phyloP scores from a whole-genome alignment of 176 grass and related monocot species.

The Ensete glaucum region DNA sequence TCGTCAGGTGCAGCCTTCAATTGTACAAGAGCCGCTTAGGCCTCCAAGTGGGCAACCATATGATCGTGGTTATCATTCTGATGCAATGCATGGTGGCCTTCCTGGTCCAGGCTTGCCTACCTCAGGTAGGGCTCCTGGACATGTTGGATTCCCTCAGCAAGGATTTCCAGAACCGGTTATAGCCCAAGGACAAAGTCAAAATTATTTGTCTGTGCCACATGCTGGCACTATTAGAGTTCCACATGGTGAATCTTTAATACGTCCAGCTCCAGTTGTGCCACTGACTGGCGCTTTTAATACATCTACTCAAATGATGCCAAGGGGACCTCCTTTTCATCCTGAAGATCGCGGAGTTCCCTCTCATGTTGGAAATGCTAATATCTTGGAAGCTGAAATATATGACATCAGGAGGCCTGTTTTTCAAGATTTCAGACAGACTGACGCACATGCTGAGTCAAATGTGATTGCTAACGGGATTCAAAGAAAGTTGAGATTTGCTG shows the following conservation, averaged over 20 bases:
- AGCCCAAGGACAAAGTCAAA: conserved; percentile 3
- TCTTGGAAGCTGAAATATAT: conserved; percentile 24
- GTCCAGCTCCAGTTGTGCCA: not conserved
- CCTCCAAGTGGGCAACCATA: not conserved
- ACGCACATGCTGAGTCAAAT: conserved; percentile 29
- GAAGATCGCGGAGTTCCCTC: conserved; percentile 33
- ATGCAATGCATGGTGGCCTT: conserved; percentile 1
- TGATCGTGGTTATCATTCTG: not conserved
- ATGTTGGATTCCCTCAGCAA: conserved; percentile 14
- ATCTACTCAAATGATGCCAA: conserved; percentile 40
- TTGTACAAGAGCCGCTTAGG: not conserved
- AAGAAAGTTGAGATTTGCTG: conserved; percentile 22
- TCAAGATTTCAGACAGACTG: conserved; percentile 21
- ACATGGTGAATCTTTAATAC: not conserved
- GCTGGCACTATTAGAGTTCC: not conserved
- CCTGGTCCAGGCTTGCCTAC: not conserved
- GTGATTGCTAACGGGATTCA: conserved; percentile 23
- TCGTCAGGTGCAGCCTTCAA: conserved; percentile 6
- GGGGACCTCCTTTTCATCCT: conserved; percentile 36
- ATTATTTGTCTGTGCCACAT: conserved; percentile 6
- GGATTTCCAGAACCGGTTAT: conserved; percentile 5
- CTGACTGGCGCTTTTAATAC: not conserved
- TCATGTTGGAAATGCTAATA: conserved; percentile 33
- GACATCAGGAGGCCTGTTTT: conserved; percentile 21
- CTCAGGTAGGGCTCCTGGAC: conserved; percentile 1